Evolutionary conservation across 2,329 filamentous ascomycete species (phyloP).

Genomic region (Geosmithia morbida): DNA sequence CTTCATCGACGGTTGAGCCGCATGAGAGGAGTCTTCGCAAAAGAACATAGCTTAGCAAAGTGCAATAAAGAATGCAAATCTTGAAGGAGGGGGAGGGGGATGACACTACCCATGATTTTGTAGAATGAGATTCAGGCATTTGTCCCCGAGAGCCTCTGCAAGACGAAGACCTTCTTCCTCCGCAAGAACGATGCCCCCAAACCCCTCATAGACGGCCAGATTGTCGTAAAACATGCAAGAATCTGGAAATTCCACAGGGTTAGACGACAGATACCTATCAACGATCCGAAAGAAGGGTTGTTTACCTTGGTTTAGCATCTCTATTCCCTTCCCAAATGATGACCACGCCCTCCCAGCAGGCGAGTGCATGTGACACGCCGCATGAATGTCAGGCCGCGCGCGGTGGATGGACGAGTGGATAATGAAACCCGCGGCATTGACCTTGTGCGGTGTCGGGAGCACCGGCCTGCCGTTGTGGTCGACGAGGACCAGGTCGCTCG

Average conservation of each 20-base stretch:
- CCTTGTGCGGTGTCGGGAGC: slow-evolving; percentile 40
- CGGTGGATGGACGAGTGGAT: slow-evolving; percentile 48
- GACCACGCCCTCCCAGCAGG: slow-evolving; percentile 46
- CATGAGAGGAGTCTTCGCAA: slow-evolving; percentile 39
- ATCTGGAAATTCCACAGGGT: slow-evolving; percentile 28
- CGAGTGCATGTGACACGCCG: slow-evolving; percentile 47
- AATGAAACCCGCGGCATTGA: slow-evolving; percentile 49
- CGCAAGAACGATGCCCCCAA: slow-evolving; percentile 36
- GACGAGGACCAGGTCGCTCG: slow-evolving; percentile 53
- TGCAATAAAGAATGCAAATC: neutral
- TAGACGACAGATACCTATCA: slow-evolving; percentile 25
- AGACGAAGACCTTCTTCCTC: slow-evolving; percentile 49
- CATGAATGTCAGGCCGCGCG: slow-evolving; percentile 42
- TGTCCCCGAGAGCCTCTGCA: slow-evolving; percentile 42
- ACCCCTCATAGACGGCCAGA: slow-evolving; percentile 48
- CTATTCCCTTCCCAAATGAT: slow-evolving; percentile 38
- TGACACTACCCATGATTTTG: slow-evolving; percentile 45
- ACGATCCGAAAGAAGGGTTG: neutral
- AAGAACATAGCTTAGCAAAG: neutral
- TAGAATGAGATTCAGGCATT: slow-evolving; percentile 46
- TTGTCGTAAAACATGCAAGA: slow-evolving; percentile 50
- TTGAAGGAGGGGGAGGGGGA: neutral
- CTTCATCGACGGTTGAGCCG: slow-evolving; percentile 57
- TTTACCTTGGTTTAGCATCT: slow-evolving; percentile 49
- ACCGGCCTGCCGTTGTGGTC: slow-evolving; percentile 42